phyloP scores from a whole-genome alignment of 2,329 filamentous ascomycete genomes.

The Diaporthe aspalathi region DNA sequence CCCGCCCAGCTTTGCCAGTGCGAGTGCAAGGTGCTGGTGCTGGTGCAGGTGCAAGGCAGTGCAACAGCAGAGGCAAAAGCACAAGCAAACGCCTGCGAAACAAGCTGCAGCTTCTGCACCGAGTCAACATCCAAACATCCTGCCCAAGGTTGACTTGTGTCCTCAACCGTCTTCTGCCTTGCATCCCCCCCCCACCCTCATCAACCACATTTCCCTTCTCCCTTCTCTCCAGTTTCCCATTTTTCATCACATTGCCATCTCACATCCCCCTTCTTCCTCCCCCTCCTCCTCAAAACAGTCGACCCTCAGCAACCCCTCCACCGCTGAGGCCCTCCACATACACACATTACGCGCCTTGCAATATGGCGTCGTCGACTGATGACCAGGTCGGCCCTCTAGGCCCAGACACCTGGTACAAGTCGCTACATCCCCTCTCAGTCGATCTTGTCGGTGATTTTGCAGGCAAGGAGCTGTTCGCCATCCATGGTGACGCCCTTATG shows the following conservation, averaged over 20 bases:
- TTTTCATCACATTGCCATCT: not conserved
- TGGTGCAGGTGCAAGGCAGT: not conserved
- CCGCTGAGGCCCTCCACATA: not conserved
- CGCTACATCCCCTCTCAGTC: conserved; percentile 52
- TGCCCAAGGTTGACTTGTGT: not conserved
- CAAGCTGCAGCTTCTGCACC: conserved; percentile 9
- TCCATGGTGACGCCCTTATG: conserved; percentile 80
- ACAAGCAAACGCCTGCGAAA: not conserved
- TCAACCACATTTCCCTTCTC: not conserved
- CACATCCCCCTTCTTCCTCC: not conserved
- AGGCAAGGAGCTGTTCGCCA: conserved; percentile 76
- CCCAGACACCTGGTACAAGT: conserved; percentile 39
- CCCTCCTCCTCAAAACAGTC: not conserved
- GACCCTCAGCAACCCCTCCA: conserved; percentile 2
- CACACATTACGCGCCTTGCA: not conserved
- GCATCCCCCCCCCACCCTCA: not conserved
- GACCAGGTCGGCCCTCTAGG: not conserved
- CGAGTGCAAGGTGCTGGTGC: not conserved
- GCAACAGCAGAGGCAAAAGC: not conserved
- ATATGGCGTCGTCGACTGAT: conserved; percentile 28
- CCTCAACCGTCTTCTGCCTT: not conserved
- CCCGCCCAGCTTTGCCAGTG: not conserved
- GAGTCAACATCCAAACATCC: conserved; percentile 15
- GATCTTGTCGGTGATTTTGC: conserved; percentile 82
- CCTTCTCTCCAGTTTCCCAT: too few relatives aligned